Conservation (phyloP, 176 grass and related monocot species). For the Triticum urartu region DNA sequence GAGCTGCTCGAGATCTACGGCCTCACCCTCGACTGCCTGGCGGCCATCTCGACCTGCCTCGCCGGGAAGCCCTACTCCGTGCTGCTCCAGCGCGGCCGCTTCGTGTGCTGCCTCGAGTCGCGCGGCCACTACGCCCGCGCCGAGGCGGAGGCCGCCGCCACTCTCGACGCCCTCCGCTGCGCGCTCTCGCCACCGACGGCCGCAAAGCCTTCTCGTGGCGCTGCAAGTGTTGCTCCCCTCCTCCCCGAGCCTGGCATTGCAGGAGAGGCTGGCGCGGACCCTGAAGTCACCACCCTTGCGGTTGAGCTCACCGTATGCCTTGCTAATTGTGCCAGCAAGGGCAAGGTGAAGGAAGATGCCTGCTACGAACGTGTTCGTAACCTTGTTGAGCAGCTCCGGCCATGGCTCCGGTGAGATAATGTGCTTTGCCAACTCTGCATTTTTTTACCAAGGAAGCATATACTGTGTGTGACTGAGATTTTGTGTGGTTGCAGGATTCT, state of each 20-base stretch:
- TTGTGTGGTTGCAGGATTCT: conserved; percentile 47
- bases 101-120: conserved; percentile 54
- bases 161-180: conserved; percentile 51
- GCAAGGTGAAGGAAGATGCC: conserved; percentile 44
- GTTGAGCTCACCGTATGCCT: conserved; percentile 60
- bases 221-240: conserved; percentile 8
- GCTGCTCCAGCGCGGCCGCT: conserved; percentile 58
- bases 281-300: conserved; percentile 49
- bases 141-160: conserved; percentile 46
- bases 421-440: neutral
- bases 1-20: conserved; percentile 62
- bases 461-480: neutral
- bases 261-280: conserved; percentile 49
- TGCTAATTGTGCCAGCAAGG: conserved; percentile 55
- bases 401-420: conserved; percentile 64
- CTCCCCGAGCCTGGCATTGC: conserved; percentile 43
- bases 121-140: conserved; percentile 51
- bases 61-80: conserved; percentile 75
- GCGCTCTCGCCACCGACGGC: conserved; percentile 33
- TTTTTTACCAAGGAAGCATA: neutral
- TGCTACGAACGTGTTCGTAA: conserved; percentile 47
- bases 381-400: conserved; percentile 56
- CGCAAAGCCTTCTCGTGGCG: conserved; percentile 39
- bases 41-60: conserved; percentile 57
- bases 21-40: conserved; percentile 63